Percentiles rank a stretch among this genome's conserved stretches.
phyloP scores from a whole-genome alignment of 768 basidiomycete genomes.

The Nevesoporus exiguus region DNA sequence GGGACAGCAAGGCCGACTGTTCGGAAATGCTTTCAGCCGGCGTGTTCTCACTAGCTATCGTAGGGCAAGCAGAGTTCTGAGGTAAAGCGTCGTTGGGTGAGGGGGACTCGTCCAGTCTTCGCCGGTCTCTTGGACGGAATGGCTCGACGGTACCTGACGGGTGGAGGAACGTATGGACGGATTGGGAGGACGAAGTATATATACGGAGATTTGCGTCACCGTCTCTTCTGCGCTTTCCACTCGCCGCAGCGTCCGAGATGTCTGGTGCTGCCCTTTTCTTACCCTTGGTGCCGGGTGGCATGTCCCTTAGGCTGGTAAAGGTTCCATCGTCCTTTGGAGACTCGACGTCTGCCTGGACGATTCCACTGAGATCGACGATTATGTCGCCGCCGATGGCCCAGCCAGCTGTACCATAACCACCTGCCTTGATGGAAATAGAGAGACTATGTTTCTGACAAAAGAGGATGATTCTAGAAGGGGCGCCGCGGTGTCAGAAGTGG shows the following conservation, averaged over 20 bases:
- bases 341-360: slow-evolving; percentile 69
- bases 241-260: slow-evolving; percentile 10
- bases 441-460: slow-evolving; percentile 73
- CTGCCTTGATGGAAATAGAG: slow-evolving; percentile 80
- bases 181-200: slow-evolving; percentile 54
- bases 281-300: slow-evolving; percentile 52
- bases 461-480: slow-evolving; percentile 49
- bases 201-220: slow-evolving; percentile 49
- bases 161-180: slow-evolving; percentile 50
- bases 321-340: slow-evolving; percentile 48
- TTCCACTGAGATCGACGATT: slow-evolving; percentile 72
- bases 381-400: slow-evolving; percentile 87
- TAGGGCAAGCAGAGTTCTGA: neutral
- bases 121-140: slow-evolving; percentile 21
- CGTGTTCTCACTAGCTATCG: neutral
- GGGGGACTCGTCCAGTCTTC: slow-evolving; percentile 12
- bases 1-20: neutral
- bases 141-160: slow-evolving; percentile 7
- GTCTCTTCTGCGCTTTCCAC: slow-evolving; percentile 54
- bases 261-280: slow-evolving; percentile 36
- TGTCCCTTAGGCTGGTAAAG: slow-evolving; percentile 60
- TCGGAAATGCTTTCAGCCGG: neutral
- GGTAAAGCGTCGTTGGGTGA: neutral
- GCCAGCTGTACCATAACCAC: slow-evolving; percentile 88
- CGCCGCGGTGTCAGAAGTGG: slow-evolving; percentile 3